Conservation (phyloP, 225 moss, liverwort and hornwort genomes). For the Polytrichum commune region DNA sequence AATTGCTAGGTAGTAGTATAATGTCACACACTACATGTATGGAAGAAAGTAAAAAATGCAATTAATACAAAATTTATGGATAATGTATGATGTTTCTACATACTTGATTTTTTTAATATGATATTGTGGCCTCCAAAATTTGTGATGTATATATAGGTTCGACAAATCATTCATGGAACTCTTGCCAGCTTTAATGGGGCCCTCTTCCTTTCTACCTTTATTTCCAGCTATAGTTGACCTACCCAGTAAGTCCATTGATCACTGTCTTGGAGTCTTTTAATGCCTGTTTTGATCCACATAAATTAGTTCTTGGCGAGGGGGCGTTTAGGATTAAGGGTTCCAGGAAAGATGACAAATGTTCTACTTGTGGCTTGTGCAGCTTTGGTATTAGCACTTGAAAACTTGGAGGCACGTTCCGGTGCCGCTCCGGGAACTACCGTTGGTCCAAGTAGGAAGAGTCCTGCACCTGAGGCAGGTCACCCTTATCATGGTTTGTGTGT, state of each 20-base stretch:
- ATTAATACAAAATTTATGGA: no score
- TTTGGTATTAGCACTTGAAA: constrained; percentile 84
- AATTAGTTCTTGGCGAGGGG: no score
- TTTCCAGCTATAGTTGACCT: constrained; percentile 93
- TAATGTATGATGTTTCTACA: no score
- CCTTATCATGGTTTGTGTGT: neutral
- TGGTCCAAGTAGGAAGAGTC: constrained; percentile 57
- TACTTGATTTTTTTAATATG: no score
- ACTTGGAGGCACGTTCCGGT: constrained; percentile 73
- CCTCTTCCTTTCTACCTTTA: constrained; percentile 77
- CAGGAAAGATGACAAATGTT: no score
- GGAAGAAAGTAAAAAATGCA: no score
- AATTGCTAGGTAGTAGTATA: no score
- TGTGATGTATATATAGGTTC: constrained; percentile 36
- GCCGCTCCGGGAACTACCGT: constrained; percentile 58
- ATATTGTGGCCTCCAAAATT: no score
- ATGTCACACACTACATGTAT: no score
- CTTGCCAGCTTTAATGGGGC: constrained; percentile 74
- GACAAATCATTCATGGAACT: constrained; percentile 67
- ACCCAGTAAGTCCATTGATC: constrained; percentile 57
- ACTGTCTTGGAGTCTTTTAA: neutral
- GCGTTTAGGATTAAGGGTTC: no score
- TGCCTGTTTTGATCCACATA: neutral
- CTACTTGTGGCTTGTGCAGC: constrained; percentile 43
- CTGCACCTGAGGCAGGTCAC: constrained; percentile 72